Percentiles rank a stretch among this genome's conserved stretches.
Conservation (phyloP, 1,139 yeast genomes). For the Candida sp. region DNA sequence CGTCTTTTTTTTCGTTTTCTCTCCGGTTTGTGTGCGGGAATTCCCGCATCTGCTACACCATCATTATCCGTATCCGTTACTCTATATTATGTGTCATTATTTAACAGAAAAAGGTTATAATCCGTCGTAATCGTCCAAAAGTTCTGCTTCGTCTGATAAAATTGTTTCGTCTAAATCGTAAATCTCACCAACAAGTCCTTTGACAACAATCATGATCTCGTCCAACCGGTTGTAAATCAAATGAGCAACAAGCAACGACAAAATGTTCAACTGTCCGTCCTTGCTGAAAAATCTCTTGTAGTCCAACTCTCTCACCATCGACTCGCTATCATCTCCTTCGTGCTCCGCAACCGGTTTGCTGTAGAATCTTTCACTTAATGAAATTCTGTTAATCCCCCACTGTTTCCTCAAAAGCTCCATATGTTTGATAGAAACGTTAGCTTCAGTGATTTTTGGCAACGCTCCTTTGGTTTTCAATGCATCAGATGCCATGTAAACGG, state of each 20-base stretch:
- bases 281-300: constrained; percentile 30
- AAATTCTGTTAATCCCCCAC: constrained; percentile 31
- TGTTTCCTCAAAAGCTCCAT: constrained; percentile 30
- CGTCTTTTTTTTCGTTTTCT: not conserved
- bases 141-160: constrained; percentile 9
- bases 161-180: constrained; percentile 23
- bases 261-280: constrained; percentile 37
- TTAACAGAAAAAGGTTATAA: not conserved
- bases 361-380: constrained; percentile 33
- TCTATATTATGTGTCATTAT: no score
- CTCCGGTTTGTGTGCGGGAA: not conserved
- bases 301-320: constrained; percentile 26
- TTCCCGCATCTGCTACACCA: not conserved
- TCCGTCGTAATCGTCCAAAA: constrained; percentile 1
- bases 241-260: constrained; percentile 34
- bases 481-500: constrained; percentile 37
- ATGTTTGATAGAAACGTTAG: constrained; percentile 36
- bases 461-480: constrained; percentile 29
- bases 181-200: constrained; percentile 42
- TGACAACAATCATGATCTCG: constrained; percentile 32
- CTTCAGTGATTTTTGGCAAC: constrained; percentile 38
- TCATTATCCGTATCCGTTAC: no score
- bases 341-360: constrained; percentile 2
- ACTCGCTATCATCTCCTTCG: constrained; percentile 13
- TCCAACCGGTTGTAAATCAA: constrained; percentile 37